phyloP scores from a whole-genome alignment of 176 grass and related monocot species.

The Themeda triandra region DNA sequence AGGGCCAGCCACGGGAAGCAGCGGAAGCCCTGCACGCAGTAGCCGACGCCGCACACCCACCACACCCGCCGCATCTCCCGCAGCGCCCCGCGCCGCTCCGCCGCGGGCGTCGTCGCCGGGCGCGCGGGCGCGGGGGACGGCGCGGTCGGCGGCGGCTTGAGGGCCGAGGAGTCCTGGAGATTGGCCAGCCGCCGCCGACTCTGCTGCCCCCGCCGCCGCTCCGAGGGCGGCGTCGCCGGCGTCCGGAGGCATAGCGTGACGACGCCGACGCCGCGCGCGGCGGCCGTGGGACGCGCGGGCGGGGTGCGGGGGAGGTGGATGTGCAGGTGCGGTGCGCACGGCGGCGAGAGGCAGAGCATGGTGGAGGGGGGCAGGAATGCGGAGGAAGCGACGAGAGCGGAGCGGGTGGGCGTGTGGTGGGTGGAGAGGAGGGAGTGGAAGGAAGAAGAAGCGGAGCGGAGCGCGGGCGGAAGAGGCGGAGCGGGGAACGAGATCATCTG shows the following conservation, averaged over 20 bases:
- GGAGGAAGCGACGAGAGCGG: not conserved
- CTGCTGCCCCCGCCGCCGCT: not conserved
- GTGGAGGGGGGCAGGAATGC: not conserved
- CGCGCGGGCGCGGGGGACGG: not conserved
- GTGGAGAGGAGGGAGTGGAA: not conserved
- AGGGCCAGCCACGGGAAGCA: conserved; percentile 94
- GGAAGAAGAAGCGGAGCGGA: too few species aligned
- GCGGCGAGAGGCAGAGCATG: conserved; percentile 44
- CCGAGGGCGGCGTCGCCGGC: not conserved
- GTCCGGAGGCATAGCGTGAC: not conserved
- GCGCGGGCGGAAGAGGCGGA: not conserved
- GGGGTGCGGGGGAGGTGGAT: not conserved
- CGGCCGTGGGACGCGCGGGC: not conserved
- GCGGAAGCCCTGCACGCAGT: conserved; percentile 92
- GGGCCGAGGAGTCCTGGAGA: not conserved
- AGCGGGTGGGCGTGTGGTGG: not conserved
- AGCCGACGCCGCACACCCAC: conserved; percentile 71
- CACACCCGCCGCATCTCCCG: conserved; percentile 55
- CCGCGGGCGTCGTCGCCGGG: not conserved
- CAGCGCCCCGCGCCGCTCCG: not conserved
- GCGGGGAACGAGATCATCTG: too few species aligned
- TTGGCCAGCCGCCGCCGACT: not conserved
- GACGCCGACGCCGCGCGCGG: not conserved
- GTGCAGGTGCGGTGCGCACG: not conserved
- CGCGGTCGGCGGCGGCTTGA: not conserved